Base-by-base conservation (phyloP, 768 basidiomycete species). In the Clathrus columnatus region DNA sequence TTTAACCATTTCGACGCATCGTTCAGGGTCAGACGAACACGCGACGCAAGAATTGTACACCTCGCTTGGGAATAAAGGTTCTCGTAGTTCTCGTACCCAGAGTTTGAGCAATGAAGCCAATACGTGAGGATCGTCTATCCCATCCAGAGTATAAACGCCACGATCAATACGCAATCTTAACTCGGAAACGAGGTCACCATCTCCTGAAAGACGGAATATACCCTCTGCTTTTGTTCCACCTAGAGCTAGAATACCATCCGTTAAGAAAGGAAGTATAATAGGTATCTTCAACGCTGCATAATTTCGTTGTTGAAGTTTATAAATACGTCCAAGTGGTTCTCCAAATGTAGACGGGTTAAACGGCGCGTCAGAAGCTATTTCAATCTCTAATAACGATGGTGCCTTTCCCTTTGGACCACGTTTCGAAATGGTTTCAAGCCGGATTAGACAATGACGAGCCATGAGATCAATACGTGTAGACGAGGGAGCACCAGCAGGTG, bases 291-390 rank as follows among this genome's bases (percentile, higher is more conserved):
- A 82, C 52, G 80, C 74, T 1, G 91, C 88, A 63, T 95, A 94
- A 50, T 85, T 90, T 42, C 88, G 81, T 63, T 85, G 83, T 69
- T 96, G 93, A 8, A 92, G 72, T 45, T 86, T 76, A 69, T 88
- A 84, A 57, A 91, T 87, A 23, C 83, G 83, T 59, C 88, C 87
- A 11, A 97, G 75, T 0, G 89, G 84, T 72, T 94, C 91, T 14
- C 92, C 91, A 63, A 96, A 97, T 1, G 88, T 92, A 1, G 91
- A 93, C 0, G 93, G 91, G 60, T 93, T 88, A 72, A 96, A 97
- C 7, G 94, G 92, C 24, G 92, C 91, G 59, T 86, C 87, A 55
- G 88, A 86, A 20, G 93, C 93, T 1, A 86, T 90, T 71, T 95
- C 92, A 55, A 97, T 95, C 70, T 97, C 94, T 8, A 84, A 76